These are phyloP conservation scores for Kockiozyma suomiensis DNA, from an alignment of 805 yeast genomes.

Conservation along the genomic window DNA sequence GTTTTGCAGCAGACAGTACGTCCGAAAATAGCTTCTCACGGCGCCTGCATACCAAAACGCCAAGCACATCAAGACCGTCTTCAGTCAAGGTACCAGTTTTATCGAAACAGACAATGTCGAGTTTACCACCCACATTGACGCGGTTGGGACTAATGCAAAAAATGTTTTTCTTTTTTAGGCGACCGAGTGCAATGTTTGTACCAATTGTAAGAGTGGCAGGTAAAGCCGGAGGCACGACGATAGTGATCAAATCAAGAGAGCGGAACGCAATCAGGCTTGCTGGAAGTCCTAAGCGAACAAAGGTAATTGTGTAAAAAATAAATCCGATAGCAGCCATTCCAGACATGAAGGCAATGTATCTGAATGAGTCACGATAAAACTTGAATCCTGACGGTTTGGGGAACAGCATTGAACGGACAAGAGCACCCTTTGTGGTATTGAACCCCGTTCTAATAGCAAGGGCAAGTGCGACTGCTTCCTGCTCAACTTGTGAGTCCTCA, in stretches of 20 bases:
- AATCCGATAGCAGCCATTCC: slow-evolving; percentile 83
- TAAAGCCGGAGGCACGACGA: slow-evolving; percentile 97
- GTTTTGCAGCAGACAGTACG: slow-evolving; percentile 7
- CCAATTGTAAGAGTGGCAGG: slow-evolving; percentile 98
- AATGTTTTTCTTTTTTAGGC: slow-evolving; percentile 68
- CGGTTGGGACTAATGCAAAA: slow-evolving; percentile 94
- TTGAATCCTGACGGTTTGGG: slow-evolving; percentile 94
- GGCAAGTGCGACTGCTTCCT: slow-evolving; percentile 79
- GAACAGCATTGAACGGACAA: slow-evolving; percentile 92
- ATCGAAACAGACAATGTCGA: slow-evolving; percentile 90
- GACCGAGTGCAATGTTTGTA: slow-evolving; percentile 82
- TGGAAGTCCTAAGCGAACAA: slow-evolving; percentile 73
- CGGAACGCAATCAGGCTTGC: slow-evolving; percentile 73
- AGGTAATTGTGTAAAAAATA: slow-evolving; percentile 77
- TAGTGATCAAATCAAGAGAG: slow-evolving; percentile 91
- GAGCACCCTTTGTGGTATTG: slow-evolving; percentile 91
- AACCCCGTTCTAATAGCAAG: slow-evolving; percentile 89
- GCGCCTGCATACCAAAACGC: slow-evolving; percentile 50
- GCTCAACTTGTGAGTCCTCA: slow-evolving; percentile 42
- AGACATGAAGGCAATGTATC: slow-evolving; percentile 94
- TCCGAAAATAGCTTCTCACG: slow-evolving; percentile 11
- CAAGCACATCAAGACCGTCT: slow-evolving; percentile 88
- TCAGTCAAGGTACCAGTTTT: slow-evolving; percentile 98
- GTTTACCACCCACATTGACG: slow-evolving; percentile 93
- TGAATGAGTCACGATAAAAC: slow-evolving; percentile 91